phyloP scores from a whole-genome alignment of 306 rosid genomes.

The Geum urbanum region DNA sequence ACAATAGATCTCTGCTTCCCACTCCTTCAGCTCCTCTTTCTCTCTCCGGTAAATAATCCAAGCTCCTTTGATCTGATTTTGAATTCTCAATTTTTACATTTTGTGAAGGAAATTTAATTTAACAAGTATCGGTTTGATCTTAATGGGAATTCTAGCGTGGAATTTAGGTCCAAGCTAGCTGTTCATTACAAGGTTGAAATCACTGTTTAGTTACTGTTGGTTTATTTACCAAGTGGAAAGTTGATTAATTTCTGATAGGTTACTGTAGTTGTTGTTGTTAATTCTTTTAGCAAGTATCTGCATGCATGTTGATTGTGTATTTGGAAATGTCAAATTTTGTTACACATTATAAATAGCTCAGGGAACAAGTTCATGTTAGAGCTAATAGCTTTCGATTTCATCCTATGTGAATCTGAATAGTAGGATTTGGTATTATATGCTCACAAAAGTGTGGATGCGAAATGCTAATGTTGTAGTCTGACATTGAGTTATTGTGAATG shows the following conservation, averaged over 20 bases:
- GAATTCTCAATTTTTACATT: too few relatives aligned
- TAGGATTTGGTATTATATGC: not conserved
- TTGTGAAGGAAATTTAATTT: too few relatives aligned
- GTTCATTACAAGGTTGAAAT: not conserved
- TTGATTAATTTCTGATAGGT: not conserved
- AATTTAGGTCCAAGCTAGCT: not conserved
- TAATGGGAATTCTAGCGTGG: not conserved
- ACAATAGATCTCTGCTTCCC: conserved; percentile 27
- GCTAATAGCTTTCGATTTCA: not conserved
- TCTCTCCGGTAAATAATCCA: conserved; percentile 19
- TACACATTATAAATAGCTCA: too few relatives aligned
- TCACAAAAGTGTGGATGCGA: not conserved
- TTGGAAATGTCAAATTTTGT: not conserved
- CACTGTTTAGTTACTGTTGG: not conserved
- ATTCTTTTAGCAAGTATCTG: not conserved
- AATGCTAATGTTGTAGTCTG: conserved; percentile 5
- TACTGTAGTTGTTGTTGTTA: not conserved
- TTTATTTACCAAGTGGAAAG: not conserved
- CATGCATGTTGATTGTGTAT: not conserved
- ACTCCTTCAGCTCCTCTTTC: conserved; percentile 3
- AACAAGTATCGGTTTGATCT: conserved; percentile 35
- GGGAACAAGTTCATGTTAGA: not conserved
- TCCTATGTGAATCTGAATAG: not conserved
- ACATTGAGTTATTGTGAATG: conserved; percentile 23
- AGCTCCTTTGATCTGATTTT: conserved; percentile 45